These are phyloP conservation scores for Phyllosticta capitalensis DNA, from an alignment of 2,329 filamentous ascomycete species.

Conservation along the genomic window DNA sequence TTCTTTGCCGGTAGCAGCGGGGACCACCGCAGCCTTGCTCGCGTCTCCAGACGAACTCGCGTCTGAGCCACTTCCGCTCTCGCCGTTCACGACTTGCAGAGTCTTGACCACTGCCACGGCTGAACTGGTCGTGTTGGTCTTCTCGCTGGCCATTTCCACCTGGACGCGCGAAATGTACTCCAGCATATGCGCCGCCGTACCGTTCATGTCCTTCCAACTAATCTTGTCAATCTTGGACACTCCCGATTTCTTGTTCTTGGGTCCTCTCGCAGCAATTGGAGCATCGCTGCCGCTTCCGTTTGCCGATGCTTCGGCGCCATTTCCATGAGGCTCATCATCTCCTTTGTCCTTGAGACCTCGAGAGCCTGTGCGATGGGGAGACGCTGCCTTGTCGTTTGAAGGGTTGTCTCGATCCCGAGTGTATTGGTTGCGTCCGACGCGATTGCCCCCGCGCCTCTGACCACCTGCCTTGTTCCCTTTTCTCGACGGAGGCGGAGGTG, in stretches of 20 bases:
- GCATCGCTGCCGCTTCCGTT: conserved; percentile 34
- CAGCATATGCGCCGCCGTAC: conserved; percentile 71
- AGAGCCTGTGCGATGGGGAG: background rate
- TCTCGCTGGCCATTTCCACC: conserved; percentile 66
- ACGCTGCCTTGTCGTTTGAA: conserved; percentile 5
- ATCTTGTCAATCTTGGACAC: conserved; percentile 47
- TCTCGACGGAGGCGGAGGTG: background rate
- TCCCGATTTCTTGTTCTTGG: conserved; percentile 29
- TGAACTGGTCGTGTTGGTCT: conserved; percentile 10
- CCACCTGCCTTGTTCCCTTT: conserved; percentile 2
- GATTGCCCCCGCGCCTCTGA: conserved; percentile 6
- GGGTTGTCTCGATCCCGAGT: conserved; percentile 19
- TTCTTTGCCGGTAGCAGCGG: conserved; percentile 16
- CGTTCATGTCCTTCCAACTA: conserved; percentile 81
- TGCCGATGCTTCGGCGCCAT: conserved; percentile 17
- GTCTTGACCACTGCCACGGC: conserved; percentile 20
- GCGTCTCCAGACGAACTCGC: conserved; percentile 3
- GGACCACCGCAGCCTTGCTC: conserved; percentile 15
- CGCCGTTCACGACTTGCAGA: conserved; percentile 16
- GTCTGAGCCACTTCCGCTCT: conserved; percentile 6
- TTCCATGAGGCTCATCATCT: conserved; percentile 13
- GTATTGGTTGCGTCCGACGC: conserved; percentile 31
- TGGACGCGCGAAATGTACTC: conserved; percentile 87
- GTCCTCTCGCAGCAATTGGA: background rate
- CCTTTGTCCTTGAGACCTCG: conserved; percentile 4